Conservation (phyloP, 2,329 filamentous ascomycete genomes). For the Leptographium lundbergii region DNA sequence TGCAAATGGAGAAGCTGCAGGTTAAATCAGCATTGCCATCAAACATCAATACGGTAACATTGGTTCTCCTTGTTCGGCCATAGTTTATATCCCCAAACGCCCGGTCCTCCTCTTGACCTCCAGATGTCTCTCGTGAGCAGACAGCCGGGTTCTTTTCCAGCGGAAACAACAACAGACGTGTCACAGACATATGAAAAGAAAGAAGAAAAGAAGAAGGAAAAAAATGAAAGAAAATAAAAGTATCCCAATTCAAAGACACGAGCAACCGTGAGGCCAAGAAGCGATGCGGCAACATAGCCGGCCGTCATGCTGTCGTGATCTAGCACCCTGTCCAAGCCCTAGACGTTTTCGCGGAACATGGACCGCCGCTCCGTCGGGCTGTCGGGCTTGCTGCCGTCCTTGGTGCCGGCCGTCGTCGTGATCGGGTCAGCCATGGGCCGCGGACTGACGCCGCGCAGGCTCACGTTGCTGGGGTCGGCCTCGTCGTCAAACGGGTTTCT, state of each 20-base stretch:
- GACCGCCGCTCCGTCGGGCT: slow-evolving; percentile 58
- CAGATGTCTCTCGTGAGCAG: too few species aligned
- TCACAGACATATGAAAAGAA: neutral
- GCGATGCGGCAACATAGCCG: neutral
- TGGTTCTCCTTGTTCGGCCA: too few species aligned
- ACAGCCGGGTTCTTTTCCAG: too few species aligned
- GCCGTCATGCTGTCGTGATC: neutral
- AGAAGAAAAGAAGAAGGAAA: neutral
- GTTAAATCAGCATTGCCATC: too few species aligned
- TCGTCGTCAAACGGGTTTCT: slow-evolving; percentile 57
- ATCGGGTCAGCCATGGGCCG: slow-evolving; percentile 46
- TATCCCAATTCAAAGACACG: neutral
- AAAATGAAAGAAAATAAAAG: too few species aligned
- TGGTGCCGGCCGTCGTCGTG: slow-evolving; percentile 18
- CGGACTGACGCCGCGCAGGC: slow-evolving; percentile 61
- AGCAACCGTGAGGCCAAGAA: too few species aligned
- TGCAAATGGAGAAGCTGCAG: neutral
- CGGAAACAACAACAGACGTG: neutral
- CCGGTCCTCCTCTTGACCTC: too few species aligned
- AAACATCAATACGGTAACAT: too few species aligned
- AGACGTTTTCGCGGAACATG: slow-evolving; percentile 59
- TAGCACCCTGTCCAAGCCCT: slow-evolving; percentile 9
- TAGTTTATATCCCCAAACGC: too few species aligned
- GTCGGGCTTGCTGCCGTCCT: slow-evolving; percentile 27
- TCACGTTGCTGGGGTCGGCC: slow-evolving; percentile 46